Conservation (phyloP, 257 asterid species). For the Salvia rosmarinus region DNA sequence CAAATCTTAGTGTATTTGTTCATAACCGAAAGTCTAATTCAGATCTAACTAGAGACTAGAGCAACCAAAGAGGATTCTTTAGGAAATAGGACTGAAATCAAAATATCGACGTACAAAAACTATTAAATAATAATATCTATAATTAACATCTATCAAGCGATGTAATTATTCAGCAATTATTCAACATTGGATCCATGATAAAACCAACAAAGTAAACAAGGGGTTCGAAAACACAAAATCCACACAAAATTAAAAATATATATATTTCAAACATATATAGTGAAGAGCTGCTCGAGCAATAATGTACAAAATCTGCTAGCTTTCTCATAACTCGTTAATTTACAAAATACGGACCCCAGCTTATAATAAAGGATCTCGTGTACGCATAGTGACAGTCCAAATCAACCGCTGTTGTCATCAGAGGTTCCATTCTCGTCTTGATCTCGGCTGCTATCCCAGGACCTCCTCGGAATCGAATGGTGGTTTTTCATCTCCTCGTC, state of each 20-base stretch:
- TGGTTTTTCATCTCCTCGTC: conserved; percentile 44
- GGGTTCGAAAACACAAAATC: not conserved
- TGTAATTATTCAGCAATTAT: too few species aligned
- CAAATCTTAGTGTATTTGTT: not conserved
- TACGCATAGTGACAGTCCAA: not conserved
- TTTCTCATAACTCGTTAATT: too few species aligned
- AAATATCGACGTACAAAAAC: too few species aligned
- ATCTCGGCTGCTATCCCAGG: conserved; percentile 43
- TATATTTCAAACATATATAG: not conserved
- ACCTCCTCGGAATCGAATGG: conserved; percentile 51
- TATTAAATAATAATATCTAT: too few species aligned
- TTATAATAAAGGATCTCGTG: not conserved
- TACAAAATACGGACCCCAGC: not conserved
- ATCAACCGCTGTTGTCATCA: conserved; percentile 9
- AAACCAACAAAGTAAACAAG: too few species aligned
- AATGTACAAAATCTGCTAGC: not conserved
- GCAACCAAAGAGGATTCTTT: not conserved
- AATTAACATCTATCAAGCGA: too few species aligned
- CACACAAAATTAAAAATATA: not conserved
- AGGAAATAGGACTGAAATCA: too few species aligned
- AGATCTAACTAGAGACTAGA: not conserved
- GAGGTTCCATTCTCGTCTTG: conserved; percentile 19
- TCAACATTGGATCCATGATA: too few species aligned
- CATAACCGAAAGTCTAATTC: not conserved
- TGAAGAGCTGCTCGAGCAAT: not conserved